Evolutionary conservation across 2,329 filamentous ascomycete genomes (phyloP), one percentile per base, ranked within the genome.

Genomic region (Zopfia rhizophila): DNA sequence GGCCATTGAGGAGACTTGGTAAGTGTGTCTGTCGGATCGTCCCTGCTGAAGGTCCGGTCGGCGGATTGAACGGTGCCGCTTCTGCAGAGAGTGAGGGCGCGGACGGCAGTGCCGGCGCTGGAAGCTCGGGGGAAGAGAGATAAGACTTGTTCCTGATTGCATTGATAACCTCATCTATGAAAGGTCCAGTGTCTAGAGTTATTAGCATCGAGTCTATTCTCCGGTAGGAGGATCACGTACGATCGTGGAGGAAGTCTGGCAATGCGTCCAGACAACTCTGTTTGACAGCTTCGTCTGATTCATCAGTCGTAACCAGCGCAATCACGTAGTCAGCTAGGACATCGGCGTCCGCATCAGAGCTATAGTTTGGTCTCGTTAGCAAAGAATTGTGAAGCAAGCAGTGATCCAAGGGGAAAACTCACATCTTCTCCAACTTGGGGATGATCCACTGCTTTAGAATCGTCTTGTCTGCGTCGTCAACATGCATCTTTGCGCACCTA

Each of bases 251-350:
- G 65, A 93, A 93, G 65, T 92, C 89, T 2, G 83, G 81, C 28
- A 93, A 84, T 68, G 91, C 87, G 40, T 83, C 78, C 63, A 89
- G 79, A 69, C 88, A 91, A 38, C 88, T 82, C 58, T 80, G 76
- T 61, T 84, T 82, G 41, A 91, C 85, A 14, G 82, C 78, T n/a
- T 80, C 78, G 28, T 81, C 75, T 38, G 84, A 78, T 51, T 86
- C 87, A 55, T 91, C 87, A 51, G 88, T 85, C 42, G 83, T 82
- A 32, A 93, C 75, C 14, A 94, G 81, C 5, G 88, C 89, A 51
- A 92, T 79, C n/a, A 93, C 87, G 66, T 92, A 94, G 60, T 94
- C 90, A 33, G 89, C 89, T 3, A 94, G 84, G 4, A 93, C 88
- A 62, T 91, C 89, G 22, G 86, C 83, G 66, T 94, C 90, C 38